phyloP scores from a whole-genome alignment of 2,329 filamentous ascomycete genomes.

The Fusarium sp. region DNA sequence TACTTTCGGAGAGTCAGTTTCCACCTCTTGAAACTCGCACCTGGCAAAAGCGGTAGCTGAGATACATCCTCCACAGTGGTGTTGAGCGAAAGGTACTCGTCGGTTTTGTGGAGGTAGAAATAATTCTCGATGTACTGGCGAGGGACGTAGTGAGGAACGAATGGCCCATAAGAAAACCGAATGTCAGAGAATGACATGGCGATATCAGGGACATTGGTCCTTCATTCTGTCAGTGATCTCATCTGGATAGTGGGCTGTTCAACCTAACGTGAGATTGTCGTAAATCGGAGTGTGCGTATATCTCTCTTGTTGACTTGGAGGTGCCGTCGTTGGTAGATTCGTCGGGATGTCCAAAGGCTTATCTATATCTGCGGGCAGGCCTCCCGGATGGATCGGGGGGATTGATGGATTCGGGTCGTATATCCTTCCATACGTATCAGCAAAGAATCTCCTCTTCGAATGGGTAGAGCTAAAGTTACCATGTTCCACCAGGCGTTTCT shows the following conservation, averaged over 20 bases:
- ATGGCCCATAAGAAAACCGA: conserved; percentile 66
- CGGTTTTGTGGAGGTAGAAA: conserved; percentile 62
- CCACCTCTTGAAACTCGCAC: conserved; percentile 51
- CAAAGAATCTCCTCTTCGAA: too few relatives aligned
- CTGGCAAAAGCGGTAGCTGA: conserved; percentile 36
- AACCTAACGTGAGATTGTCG: conserved; percentile 61
- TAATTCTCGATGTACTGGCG: conserved; percentile 68
- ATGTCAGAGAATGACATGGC: conserved; percentile 67
- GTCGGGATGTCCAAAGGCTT: conserved; percentile 57
- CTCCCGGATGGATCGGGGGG: conserved; percentile 55
- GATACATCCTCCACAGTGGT: conserved; percentile 65
- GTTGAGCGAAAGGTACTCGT: conserved; percentile 59
- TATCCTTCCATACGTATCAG: conserved; percentile 54
- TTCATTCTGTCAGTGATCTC: neutral
- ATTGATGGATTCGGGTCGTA: conserved; percentile 56
- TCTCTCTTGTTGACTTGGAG: conserved; percentile 58
- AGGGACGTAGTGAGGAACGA: conserved; percentile 65
- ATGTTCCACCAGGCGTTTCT: conserved; percentile 58
- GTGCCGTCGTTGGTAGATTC: conserved; percentile 53
- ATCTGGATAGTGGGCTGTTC: neutral
- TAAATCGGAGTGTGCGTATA: conserved; percentile 64
- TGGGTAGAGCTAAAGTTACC: conserved; percentile 44
- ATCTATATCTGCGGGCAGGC: conserved; percentile 58
- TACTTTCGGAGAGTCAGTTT: conserved; percentile 60
- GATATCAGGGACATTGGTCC: conserved; percentile 68